Percentiles rank a stretch among this genome's conserved stretches.
These are phyloP conservation scores for Dujonia santamariae DNA, from an alignment of 1,139 yeast genomes.

Conservation along the genomic window DNA sequence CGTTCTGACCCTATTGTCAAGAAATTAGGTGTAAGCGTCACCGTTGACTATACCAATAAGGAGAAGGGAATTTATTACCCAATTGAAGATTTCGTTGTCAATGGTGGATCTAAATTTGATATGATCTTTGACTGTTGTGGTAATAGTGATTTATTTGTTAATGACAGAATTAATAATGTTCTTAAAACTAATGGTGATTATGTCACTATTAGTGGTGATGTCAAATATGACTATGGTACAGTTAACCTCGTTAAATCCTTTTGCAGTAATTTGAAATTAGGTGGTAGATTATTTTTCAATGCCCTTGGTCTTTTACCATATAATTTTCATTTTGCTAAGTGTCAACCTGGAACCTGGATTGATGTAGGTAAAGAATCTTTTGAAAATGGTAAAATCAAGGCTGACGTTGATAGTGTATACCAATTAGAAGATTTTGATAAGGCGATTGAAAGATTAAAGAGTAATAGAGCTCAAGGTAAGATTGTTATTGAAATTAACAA, in stretches of 20 bases:
- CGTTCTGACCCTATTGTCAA: slow-evolving; percentile 37
- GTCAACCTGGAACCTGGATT: slow-evolving; percentile 12
- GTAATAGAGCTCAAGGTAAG: slow-evolving; percentile 60
- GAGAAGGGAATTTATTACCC: slow-evolving; percentile 15
- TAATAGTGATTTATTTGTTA: slow-evolving; percentile 20
- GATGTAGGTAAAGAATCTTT: slow-evolving; percentile 26
- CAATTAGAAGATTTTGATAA: slow-evolving; percentile 45
- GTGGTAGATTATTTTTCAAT: slow-evolving; percentile 1
- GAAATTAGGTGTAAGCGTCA: slow-evolving; percentile 49
- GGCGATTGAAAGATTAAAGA: slow-evolving; percentile 47
- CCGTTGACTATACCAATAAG: slow-evolving; percentile 45
- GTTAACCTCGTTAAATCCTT: slow-evolving; percentile 1
- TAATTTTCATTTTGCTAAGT: slow-evolving; percentile 10
- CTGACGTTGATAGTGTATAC: slow-evolving; percentile 53
- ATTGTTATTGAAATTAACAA: slow-evolving; percentile 45
- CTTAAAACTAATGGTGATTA: slow-evolving; percentile 46
- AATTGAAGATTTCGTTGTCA: slow-evolving; percentile 22
- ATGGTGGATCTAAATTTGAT: slow-evolving; percentile 32
- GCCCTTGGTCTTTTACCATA: slow-evolving; percentile 14
- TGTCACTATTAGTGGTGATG: slow-evolving; percentile 52
- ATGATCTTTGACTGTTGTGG: slow-evolving; percentile 30
- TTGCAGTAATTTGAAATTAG: background rate
- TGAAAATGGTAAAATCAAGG: slow-evolving; percentile 36
- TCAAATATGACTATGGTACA: slow-evolving; percentile 24
- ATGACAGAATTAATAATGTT: slow-evolving; percentile 18